A percentile compares a stretch with the other conserved stretches of the same genome.
Evolutionary conservation across 1,284 basidiomycete species (phyloP).

Genomic region (Schizopora paradoxa): DNA sequence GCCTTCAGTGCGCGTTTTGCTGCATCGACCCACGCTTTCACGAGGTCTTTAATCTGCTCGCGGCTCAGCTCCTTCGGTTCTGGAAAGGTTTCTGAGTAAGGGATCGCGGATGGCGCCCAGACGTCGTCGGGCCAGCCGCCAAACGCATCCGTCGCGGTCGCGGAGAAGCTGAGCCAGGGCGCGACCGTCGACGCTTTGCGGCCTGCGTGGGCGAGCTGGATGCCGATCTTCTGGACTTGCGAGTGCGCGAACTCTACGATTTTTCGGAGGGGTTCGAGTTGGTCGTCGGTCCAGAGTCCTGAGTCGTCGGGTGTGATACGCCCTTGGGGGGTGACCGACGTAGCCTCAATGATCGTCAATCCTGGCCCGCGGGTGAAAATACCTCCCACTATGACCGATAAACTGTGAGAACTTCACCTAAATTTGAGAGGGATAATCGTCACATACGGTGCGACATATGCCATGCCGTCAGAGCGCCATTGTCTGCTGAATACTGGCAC

Average conservation of each 20-base stretch:
- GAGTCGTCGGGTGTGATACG: conserved; percentile 47
- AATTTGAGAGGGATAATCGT: neutral
- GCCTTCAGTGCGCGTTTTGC: conserved; percentile 39
- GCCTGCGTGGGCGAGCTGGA: conserved; percentile 62
- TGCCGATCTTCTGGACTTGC: conserved; percentile 43
- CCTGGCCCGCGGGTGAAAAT: conserved; percentile 47
- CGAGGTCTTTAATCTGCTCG: conserved; percentile 42
- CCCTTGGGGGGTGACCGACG: conserved; percentile 56
- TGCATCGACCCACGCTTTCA: conserved; percentile 41
- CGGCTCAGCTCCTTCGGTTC: conserved; percentile 47
- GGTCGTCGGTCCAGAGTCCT: conserved; percentile 50
- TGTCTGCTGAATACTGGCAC: conserved; percentile 59
- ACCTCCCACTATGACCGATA: conserved; percentile 34
- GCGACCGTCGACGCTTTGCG: conserved; percentile 50
- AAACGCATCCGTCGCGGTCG: conserved; percentile 24
- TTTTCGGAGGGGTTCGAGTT: conserved; percentile 49
- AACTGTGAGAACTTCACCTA: neutral
- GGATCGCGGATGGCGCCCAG: conserved; percentile 39
- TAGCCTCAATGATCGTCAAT: conserved; percentile 50
- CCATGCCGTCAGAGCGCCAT: conserved; percentile 48
- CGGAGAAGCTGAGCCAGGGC: conserved; percentile 35
- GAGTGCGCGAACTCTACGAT: conserved; percentile 53
- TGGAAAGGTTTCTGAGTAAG: conserved; percentile 46
- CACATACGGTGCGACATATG: conserved; percentile 46
- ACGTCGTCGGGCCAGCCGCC: conserved; percentile 44